Base-by-base conservation (phyloP, 2,329 filamentous ascomycete species). In the Setomelanomma holmii region DNA sequence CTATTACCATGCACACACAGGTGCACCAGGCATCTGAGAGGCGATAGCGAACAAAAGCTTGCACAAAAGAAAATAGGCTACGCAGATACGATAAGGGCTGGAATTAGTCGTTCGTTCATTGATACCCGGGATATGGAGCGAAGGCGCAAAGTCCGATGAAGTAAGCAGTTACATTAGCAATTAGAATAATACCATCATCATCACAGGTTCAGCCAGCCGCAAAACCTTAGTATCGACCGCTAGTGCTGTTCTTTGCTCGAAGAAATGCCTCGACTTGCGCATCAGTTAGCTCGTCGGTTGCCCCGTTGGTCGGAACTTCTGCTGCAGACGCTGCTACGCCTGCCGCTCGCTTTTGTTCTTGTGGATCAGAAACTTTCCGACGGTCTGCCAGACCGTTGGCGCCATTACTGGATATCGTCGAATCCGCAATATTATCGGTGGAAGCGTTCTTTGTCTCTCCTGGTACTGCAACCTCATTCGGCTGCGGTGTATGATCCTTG, bases 1-100 rank as follows among this genome's bases (percentile, higher is more conserved):
- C 62, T 3, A 71, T 73, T 30, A 69, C 61, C 0, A 54, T 61
- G 60, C 58, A 72, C 33, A 69, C 51, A n/a, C 55, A 69, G 39
- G 52, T 72, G 2, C 55, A 60, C 34, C 52, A 65, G 41, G 56
- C 61, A 23, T 59, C 61, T 3, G 63, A 67, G 35, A 44, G 45
- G 20, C 43, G 35, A 35, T 40, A 40, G 44, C 10, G 38, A 19
- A 40, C 8, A 40, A 40, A n/a, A n/a, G n/a, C n/a, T n/a, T n/a
- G n/a, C n/a, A n/a, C 11, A 22, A 40, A 40, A 22, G 17, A 20
- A n/a, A 22, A 22, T 19, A 10, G 19, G 17, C 12, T 41, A 35
- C 6, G 22, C 16, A 22, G 14, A 23, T 40, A 30, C 16, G n/a
- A 17, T 5, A 4, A 17, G 4, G 38, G 20, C 16, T 17, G 23